A percentile compares a stretch with the other conserved stretches of the same genome.
Evolutionary conservation across 345 rosid genomes (phyloP).

Genomic region (Clarkia xantiana): DNA sequence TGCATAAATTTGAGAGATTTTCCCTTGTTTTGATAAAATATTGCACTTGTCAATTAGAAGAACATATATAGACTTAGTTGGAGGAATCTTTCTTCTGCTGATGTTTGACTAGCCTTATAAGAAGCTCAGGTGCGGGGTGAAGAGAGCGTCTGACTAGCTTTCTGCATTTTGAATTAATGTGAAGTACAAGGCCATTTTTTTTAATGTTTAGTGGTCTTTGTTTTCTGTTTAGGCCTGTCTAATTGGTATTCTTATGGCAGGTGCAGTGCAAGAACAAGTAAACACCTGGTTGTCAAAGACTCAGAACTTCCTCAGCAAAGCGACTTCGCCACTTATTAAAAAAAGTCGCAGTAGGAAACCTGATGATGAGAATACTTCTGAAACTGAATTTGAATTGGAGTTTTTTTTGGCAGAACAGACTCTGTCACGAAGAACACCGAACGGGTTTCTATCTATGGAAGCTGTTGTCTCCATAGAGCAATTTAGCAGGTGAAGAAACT

Average conservation of each 20-base stretch:
- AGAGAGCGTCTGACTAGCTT: too few species aligned
- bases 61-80: too few species aligned
- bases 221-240: background rate
- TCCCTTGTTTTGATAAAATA: too few species aligned
- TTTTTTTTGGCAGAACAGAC: constrained; percentile 66
- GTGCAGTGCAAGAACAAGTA: constrained; percentile 55
- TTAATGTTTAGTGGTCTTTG: background rate
- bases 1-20: too few species aligned
- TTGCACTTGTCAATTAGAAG: too few species aligned
- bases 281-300: constrained; percentile 71
- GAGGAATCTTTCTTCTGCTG: too few species aligned
- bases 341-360: constrained; percentile 30
- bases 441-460: constrained; percentile 53
- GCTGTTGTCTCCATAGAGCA: constrained; percentile 82
- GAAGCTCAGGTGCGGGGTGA: too few species aligned
- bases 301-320: constrained; percentile 41
- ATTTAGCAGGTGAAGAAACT: constrained; percentile 64
- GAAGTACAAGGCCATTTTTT: too few species aligned
- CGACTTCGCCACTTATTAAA: constrained; percentile 46
- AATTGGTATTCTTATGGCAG: constrained; percentile 18
- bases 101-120: too few species aligned
- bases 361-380: constrained; percentile 24
- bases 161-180: too few species aligned
- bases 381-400: constrained; percentile 45
- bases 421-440: constrained; percentile 34